Percentiles rank a stretch among this genome's conserved stretches.
Conservation (phyloP, 345 rosid genomes). For the Aegle marmelos region DNA sequence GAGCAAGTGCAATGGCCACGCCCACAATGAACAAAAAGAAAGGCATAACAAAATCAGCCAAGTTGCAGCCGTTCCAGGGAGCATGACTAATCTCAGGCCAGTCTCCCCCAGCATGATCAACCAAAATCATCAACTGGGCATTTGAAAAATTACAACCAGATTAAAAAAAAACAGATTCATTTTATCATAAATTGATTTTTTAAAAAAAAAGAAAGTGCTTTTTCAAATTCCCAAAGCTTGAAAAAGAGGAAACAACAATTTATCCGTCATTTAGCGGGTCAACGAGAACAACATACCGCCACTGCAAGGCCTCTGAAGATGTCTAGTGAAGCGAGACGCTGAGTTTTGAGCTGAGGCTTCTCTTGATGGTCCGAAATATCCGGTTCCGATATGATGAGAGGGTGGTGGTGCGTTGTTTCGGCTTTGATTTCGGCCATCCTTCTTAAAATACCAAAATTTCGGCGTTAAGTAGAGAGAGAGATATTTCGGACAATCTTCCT, state of each 20-base stretch:
- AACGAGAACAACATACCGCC: conserved; percentile 38
- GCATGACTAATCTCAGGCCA: conserved; percentile 87
- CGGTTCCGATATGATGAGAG: conserved; percentile 30
- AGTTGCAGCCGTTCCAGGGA: conserved; percentile 87
- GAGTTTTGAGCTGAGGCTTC: conserved; percentile 13
- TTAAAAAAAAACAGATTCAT: neutral
- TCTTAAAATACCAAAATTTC: neutral
- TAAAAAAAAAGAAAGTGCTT: neutral
- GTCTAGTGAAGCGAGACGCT: conserved; percentile 72
- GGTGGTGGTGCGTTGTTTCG: conserved; percentile 29
- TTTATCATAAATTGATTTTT: neutral
- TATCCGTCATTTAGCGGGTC: neutral
- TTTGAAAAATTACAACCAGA: neutral
- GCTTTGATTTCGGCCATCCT: conserved; percentile 56
- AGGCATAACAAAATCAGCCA: conserved; percentile 96
- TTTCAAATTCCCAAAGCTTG: neutral
- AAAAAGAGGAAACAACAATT: neutral
- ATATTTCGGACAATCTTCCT: no score
- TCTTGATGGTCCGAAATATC: conserved; percentile 18
- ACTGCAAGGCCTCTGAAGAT: conserved; percentile 92
- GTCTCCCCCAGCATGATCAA: conserved; percentile 91
- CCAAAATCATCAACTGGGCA: conserved; percentile 74
- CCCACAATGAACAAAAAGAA: conserved; percentile 92
- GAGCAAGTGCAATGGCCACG: conserved; percentile 80
- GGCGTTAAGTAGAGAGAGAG: neutral